Percentiles rank a stretch among this genome's conserved stretches.
These are phyloP conservation scores for Ambrosiella xylebori DNA, from an alignment of 2,329 filamentous ascomycete genomes.

Conservation along the genomic window DNA sequence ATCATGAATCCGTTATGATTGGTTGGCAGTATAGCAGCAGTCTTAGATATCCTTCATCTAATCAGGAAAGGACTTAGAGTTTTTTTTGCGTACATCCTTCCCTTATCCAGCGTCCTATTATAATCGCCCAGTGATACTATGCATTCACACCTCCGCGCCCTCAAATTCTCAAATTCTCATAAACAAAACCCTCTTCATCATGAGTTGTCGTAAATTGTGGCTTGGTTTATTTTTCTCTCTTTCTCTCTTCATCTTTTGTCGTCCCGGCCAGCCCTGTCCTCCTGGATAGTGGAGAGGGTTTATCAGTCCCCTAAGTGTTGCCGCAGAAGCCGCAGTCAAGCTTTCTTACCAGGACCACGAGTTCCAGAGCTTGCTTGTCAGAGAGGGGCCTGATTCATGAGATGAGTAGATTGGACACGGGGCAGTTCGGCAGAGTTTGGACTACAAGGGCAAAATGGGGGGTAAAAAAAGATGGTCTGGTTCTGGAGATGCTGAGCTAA, in stretches of 20 bases:
- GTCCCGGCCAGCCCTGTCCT: too few relatives aligned
- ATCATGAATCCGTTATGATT: neutral
- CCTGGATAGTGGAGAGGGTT: too few relatives aligned
- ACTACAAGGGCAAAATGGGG: neutral
- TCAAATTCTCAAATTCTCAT: neutral
- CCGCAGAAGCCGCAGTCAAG: neutral
- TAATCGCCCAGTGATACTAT: neutral
- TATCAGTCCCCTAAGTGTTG: too few relatives aligned
- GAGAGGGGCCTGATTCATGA: neutral
- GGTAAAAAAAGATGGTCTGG: neutral
- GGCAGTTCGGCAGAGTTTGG: neutral
- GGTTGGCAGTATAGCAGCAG: neutral
- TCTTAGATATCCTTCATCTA: neutral
- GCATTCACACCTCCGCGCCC: neutral
- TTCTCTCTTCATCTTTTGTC: too few relatives aligned
- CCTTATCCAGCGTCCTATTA: neutral
- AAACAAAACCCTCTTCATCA: neutral
- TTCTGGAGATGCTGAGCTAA: neutral
- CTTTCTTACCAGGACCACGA: neutral
- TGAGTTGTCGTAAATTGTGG: too few relatives aligned
- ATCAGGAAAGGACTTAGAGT: neutral
- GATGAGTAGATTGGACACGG: neutral
- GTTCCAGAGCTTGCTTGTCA: neutral
- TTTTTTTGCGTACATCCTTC: neutral
- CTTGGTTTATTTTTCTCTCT: too few relatives aligned